Base-by-base conservation (phyloP, 192 early-diverging fungal genomes). In the Rhizophagus prolifer region DNA sequence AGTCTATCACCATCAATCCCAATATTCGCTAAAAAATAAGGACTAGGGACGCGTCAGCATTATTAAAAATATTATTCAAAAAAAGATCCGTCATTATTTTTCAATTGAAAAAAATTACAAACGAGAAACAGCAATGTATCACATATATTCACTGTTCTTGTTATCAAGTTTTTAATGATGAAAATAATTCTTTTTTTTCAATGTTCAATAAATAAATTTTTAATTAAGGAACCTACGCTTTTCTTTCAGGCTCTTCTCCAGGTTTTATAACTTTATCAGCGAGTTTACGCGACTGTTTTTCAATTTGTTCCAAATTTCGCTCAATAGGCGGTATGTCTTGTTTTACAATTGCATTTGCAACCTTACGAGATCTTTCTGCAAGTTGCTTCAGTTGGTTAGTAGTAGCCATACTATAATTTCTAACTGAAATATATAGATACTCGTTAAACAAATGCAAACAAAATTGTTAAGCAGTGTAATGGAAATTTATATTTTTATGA, bases 261-360 rank as follows among this genome's bases (percentile, higher is more conserved):
- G 82, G 82, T 41, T 81, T 83, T 26, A 82, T 58, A 34, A 83
- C 59, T 60, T 79, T 82, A 2, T 79, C 73, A 26, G 81, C 86
- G 10, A 97, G 85, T 65, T 91, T 92, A 50, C 92, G 88, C 10
- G 95, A 94, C 70, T 95, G 92, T 16, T 89, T 81, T 77, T 94
- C 94, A 67, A 99, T 95, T 86, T 97, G 92, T 82, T 91, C 91
- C 26, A 99, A 88, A 61, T 92, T 92, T 41, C 96, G 88, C 74
- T 95, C 89, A 71, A 99, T 88, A 9, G 90, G 81, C 8, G 95
- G 92, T 59, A 96, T 80, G 58, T 91, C 90, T 7, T 88, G 80
- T 10, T 84, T 80, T 14, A 87, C 79, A 60, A 76, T 46, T 4
- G 54, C 28, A 30, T 66, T 76, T 50, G 64, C 75, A 34, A 67